Evolutionary conservation across 2,329 filamentous ascomycete species (phyloP).

Genomic region (Rhinocladiella similis): DNA sequence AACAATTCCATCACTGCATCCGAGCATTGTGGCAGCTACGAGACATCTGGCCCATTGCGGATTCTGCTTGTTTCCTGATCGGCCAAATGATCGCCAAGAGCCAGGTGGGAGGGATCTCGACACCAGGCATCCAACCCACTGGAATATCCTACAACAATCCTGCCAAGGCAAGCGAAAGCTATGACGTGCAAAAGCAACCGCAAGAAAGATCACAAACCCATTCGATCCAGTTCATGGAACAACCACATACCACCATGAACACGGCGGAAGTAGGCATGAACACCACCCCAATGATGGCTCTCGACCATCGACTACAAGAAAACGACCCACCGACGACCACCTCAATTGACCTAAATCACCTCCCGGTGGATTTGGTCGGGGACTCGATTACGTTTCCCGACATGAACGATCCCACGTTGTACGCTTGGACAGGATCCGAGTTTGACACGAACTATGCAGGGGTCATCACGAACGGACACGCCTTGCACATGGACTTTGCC

Average conservation of each 20-base stretch:
- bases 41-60: slow-evolving; percentile 26
- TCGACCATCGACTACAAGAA: not conserved
- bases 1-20: slow-evolving; percentile 22
- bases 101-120: slow-evolving; percentile 13
- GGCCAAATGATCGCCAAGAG: slow-evolving; percentile 24
- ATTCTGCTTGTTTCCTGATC: slow-evolving; percentile 22
- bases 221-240: not conserved
- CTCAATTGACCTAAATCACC: not conserved
- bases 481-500: slow-evolving; percentile 21
- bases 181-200: not conserved
- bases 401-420: slow-evolving; percentile 1
- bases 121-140: slow-evolving; percentile 9
- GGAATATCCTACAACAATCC: not conserved
- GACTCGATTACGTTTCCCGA: not conserved
- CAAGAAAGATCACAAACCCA: not conserved
- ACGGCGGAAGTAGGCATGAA: too few relatives aligned
- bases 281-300: too few relatives aligned
- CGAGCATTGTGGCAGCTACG: slow-evolving; percentile 16
- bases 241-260: too few relatives aligned
- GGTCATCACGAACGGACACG: slow-evolving; percentile 17
- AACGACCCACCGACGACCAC: not conserved
- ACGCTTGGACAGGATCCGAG: slow-evolving; percentile 5
- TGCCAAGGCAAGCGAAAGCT: not conserved
- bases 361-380: not conserved
- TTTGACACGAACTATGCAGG: slow-evolving; percentile 11